Evolutionary conservation across 2,329 filamentous ascomycete species (phyloP), one percentile per base, ranked within the genome.

Genomic region (Pyricularia sp.): DNA sequence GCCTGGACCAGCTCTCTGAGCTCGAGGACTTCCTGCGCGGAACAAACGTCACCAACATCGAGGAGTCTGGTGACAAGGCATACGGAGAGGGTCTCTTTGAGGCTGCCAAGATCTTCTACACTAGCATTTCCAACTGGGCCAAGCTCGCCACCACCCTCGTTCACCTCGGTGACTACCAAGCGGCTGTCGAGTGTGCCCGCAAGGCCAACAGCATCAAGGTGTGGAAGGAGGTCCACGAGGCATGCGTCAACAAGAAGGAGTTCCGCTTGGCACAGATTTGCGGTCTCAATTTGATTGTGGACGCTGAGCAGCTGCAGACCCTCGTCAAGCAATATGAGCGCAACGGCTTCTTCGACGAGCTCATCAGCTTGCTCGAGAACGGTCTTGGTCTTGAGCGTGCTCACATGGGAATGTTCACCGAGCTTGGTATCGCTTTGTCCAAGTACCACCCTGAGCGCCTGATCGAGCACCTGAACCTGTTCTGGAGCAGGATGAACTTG

Each of bases 181-280:
- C 93, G 74, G 95, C 95, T 64, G 95, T 99, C 61, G 95, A 99
- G 79, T 97, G 93, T 76, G 95, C 96, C 30, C 92, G 95, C 78
- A 98, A 99, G 83, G 95, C 95, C 75, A 99, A 98, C 85, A 98
- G 93, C 80, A 94, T 97, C 81, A 97, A 97, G 84, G 95, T 99
- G 68, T 99, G 95, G 95, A 97, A 95, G 82, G 92, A 99, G 81
- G 95, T 99, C 73, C 96, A 98, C 81, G 91, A 93, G 77, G 95
- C 94, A 26, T 99, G 95, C 77, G 92, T 99, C 73, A 88, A 88
- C 71, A 99, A 98, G 88, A 98, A 97, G 84, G 95, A 99, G 79
- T 99, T 99, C 88, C 92, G 94, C 71, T 90, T 99, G 70, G 95
- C 96, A 30, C 95, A 98, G 82, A 99, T 99, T 75, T 99, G 95